Evolutionary conservation across 2,329 filamentous ascomycete genomes (phyloP).

Genomic region (Fusarium pseudonygamai): DNA sequence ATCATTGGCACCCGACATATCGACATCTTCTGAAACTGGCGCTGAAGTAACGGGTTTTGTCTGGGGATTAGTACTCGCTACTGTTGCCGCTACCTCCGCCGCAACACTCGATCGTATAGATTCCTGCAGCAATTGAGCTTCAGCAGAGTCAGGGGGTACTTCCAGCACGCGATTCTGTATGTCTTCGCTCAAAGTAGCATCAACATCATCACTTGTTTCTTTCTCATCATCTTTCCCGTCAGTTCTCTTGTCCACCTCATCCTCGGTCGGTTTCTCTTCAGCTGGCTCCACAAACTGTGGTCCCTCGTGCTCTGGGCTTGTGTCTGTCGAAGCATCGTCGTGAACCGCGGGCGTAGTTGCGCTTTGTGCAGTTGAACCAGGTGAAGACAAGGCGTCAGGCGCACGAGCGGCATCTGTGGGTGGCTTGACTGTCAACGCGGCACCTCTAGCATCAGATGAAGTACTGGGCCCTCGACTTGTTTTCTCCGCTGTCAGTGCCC

Average conservation of each 20-base stretch:
- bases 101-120: constrained; percentile 47
- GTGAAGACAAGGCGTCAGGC: constrained; percentile 61
- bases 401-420: constrained; percentile 50
- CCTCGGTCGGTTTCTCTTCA: constrained; percentile 58
- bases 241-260: constrained; percentile 45
- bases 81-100: not conserved
- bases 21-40: constrained; percentile 9
- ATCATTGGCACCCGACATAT: constrained; percentile 2
- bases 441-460: constrained; percentile 1
- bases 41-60: not conserved
- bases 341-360: constrained; percentile 76
- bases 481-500: constrained; percentile 4
- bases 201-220: not conserved
- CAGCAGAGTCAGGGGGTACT: constrained; percentile 46
- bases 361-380: constrained; percentile 76
- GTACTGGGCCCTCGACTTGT: not conserved
- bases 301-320: constrained; percentile 76
- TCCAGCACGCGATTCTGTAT: constrained; percentile 36
- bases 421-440: constrained; percentile 45
- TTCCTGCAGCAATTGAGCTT: constrained; percentile 58
- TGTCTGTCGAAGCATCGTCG: constrained; percentile 75
- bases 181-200: constrained; percentile 26
- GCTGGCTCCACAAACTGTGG: constrained; percentile 62
- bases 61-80: constrained; percentile 1
- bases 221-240: constrained; percentile 24